Evolutionary conservation across 2,329 filamentous ascomycete species (phyloP).

Genomic region (Lecanicillium sp.): DNA sequence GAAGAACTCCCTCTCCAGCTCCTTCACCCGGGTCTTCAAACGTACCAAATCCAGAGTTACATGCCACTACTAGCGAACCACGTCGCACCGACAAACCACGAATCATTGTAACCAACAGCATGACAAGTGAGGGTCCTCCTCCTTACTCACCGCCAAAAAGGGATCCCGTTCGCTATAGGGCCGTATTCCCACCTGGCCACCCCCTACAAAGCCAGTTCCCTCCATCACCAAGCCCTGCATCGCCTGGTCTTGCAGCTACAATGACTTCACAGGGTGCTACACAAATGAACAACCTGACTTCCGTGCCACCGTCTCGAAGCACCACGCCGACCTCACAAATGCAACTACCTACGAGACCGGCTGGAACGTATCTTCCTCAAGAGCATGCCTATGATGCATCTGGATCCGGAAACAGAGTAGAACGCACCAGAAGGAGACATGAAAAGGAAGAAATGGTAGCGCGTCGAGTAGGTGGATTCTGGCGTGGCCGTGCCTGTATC

Average conservation of each 20-base stretch:
- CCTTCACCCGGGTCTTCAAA: constrained; percentile 12
- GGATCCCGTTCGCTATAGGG: constrained; percentile 39
- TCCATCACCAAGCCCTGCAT: constrained; percentile 51
- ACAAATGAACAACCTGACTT: constrained; percentile 49
- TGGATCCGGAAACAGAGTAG: constrained; percentile 35
- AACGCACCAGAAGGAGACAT: constrained; percentile 43
- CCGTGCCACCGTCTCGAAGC: constrained; percentile 32
- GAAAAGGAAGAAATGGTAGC: constrained; percentile 60
- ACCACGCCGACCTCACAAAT: constrained; percentile 12
- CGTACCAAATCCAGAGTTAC: constrained; percentile 10
- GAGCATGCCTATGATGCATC: constrained; percentile 33
- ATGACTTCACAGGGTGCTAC: constrained; percentile 57
- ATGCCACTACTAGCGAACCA: constrained; percentile 6
- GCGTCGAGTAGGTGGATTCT: constrained; percentile 49
- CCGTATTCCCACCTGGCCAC: constrained; percentile 49
- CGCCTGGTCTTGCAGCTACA: constrained; percentile 51
- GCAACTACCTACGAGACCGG: constrained; percentile 32
- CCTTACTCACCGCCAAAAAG: constrained; percentile 45
- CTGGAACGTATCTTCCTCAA: constrained; percentile 36
- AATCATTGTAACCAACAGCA: constrained; percentile 24
- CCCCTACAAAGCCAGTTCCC: constrained; percentile 38
- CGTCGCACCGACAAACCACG: constrained; percentile 24
- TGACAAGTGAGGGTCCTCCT: constrained; percentile 36
- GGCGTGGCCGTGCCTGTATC: constrained; percentile 58
- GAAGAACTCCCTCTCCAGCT: constrained; percentile 22